These are phyloP conservation scores for Pythium dissimile DNA, from an alignment of 352 stramenopile species.

Conservation along the genomic window DNA sequence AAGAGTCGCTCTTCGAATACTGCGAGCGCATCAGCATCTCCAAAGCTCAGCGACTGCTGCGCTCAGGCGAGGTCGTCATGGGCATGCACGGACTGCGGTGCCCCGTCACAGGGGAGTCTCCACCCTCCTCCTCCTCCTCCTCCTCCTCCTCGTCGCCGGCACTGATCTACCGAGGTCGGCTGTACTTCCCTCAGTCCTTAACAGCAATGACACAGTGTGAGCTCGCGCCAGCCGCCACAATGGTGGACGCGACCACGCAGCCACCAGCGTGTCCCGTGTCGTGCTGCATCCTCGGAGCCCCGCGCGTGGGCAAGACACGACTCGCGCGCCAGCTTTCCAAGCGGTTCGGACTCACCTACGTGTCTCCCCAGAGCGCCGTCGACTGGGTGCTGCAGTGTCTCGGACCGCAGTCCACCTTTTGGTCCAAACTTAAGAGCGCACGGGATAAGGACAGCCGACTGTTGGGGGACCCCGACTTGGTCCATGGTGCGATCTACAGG, in stretches of 20 bases:
- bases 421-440: conserved; percentile 6
- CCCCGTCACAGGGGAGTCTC: conserved; percentile 25
- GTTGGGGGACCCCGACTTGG: conserved; percentile 19
- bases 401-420: conserved; percentile 29
- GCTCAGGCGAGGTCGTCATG: conserved; percentile 38
- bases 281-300: conserved; percentile 38
- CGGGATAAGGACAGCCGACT: conserved; percentile 4
- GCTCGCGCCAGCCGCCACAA: conserved; percentile 10
- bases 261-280: conserved; percentile 17
- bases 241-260: not conserved
- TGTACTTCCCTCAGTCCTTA: conserved; percentile 52
- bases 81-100: conserved; percentile 52
- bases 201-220: conserved; percentile 20
- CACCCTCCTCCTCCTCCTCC: not conserved
- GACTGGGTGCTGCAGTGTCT: conserved; percentile 60
- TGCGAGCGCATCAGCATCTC: conserved; percentile 30
- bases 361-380: conserved; percentile 43
- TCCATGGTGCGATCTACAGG: conserved; percentile 35
- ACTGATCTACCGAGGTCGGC: conserved; percentile 42
- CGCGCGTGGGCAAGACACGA: conserved; percentile 31
- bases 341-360: conserved; percentile 34
- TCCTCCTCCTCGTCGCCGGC: not conserved
- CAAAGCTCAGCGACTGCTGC: conserved; percentile 21
- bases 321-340: conserved; percentile 29
- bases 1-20: conserved; percentile 42